phyloP scores from a whole-genome alignment of 441 rosid genomes.

The Euphorbia celastroides region DNA sequence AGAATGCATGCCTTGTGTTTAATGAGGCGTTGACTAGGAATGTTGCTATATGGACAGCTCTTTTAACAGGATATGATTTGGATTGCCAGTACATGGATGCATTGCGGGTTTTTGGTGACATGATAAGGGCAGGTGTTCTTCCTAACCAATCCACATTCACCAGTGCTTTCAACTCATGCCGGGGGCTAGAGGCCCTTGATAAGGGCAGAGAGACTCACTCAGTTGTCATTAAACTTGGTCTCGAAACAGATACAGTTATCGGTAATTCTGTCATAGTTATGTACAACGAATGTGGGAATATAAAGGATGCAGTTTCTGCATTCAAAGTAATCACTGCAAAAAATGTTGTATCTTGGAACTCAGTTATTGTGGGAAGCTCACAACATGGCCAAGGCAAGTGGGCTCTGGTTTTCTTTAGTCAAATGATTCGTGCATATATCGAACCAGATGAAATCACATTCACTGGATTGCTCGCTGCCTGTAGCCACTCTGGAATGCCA shows the following conservation, averaged over 20 bases:
- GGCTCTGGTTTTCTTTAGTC: constrained; percentile 46
- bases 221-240: constrained; percentile 45
- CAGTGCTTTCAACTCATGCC: constrained; percentile 62
- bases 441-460: constrained; percentile 69
- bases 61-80: constrained; percentile 61
- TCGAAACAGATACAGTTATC: constrained; percentile 48
- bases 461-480: constrained; percentile 65
- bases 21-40: constrained; percentile 34
- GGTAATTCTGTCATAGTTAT: constrained; percentile 68
- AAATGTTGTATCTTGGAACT: constrained; percentile 69
- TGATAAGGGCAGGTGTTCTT: constrained; percentile 36
- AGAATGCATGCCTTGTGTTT: constrained; percentile 40
- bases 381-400: constrained; percentile 60
- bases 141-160: constrained; percentile 70
- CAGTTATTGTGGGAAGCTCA: constrained; percentile 61
- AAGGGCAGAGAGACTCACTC: constrained; percentile 61
- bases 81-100: constrained; percentile 41
- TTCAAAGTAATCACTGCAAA: constrained; percentile 39
- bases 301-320: constrained; percentile 37
- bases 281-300: constrained; percentile 56
- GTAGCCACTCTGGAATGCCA: constrained; percentile 58
- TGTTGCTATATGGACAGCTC: constrained; percentile 63
- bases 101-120: constrained; percentile 42
- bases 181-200: constrained; percentile 55
- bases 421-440: constrained; percentile 52